These are phyloP conservation scores for Mallotus repandus DNA, from an alignment of 441 rosid species.

Conservation along the genomic window DNA sequence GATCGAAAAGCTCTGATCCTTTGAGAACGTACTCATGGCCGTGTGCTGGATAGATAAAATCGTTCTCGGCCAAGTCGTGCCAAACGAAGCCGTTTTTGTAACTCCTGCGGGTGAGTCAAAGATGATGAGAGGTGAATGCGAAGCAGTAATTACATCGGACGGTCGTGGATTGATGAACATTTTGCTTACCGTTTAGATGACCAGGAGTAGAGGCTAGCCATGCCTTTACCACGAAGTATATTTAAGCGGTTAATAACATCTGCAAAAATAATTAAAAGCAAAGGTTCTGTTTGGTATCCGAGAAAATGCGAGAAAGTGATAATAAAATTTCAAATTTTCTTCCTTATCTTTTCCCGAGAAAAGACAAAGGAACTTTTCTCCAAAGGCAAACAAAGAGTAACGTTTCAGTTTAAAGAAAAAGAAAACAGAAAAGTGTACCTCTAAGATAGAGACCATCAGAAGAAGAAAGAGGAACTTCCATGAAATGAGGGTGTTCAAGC, in stretches of 20 bases:
- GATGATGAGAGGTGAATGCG: not conserved
- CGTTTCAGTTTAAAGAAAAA: not conserved
- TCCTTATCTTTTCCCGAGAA: not conserved
- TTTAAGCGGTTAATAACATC: conserved; percentile 77
- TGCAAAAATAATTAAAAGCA: conserved; percentile 20
- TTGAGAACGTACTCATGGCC: conserved; percentile 87
- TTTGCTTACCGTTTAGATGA: conserved; percentile 71
- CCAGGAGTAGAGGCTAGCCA: conserved; percentile 88
- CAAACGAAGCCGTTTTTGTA: conserved; percentile 92
- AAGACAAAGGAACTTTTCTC: not conserved
- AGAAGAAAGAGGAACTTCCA: conserved; percentile 72
- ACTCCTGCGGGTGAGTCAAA: conserved; percentile 45
- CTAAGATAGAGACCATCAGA: conserved; percentile 70
- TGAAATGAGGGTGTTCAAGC: conserved; percentile 98
- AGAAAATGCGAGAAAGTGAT: conserved; percentile 16
- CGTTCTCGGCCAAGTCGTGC: conserved; percentile 80
- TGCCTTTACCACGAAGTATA: conserved; percentile 79
- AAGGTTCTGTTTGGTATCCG: conserved; percentile 12
- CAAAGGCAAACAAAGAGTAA: not conserved
- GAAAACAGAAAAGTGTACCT: conserved; percentile 38
- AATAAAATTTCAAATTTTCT: not conserved
- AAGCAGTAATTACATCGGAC: conserved; percentile 22
- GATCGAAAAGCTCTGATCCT: conserved; percentile 77
- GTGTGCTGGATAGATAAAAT: conserved; percentile 73
- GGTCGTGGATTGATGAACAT: conserved; percentile 8